These are phyloP conservation scores for Paecilomyces fulvus DNA, from an alignment of 2,329 filamentous ascomycete species.

Conservation along the genomic window DNA sequence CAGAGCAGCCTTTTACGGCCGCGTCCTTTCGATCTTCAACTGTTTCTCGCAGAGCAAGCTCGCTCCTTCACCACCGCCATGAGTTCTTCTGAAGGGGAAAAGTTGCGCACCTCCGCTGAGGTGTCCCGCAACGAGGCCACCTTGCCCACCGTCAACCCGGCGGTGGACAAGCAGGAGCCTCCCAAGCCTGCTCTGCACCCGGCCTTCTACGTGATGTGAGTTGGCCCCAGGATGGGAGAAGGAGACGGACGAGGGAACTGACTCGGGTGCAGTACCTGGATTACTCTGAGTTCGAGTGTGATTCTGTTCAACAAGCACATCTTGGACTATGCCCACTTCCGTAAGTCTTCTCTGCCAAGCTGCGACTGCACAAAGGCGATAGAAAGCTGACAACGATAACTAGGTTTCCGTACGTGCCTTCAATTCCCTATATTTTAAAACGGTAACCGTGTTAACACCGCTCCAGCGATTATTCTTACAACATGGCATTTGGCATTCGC, in stretches of 20 bases:
- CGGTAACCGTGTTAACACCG: constrained; percentile 9
- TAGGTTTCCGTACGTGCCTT: constrained; percentile 39
- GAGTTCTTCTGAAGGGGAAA: constrained; percentile 61
- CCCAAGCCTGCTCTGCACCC: constrained; percentile 63
- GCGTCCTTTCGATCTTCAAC: constrained; percentile 41
- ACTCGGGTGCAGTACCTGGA: constrained; percentile 63
- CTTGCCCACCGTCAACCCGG: constrained; percentile 73
- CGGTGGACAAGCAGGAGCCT: constrained; percentile 60
- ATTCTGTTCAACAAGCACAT: constrained; percentile 99
- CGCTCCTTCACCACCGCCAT: constrained; percentile 38
- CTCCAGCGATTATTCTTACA: constrained; percentile 58
- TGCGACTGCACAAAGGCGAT: not conserved
- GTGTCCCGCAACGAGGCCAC: constrained; percentile 38
- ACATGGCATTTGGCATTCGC: constrained; percentile 95
- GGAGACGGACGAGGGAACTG: constrained; percentile 5
- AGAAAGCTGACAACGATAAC: constrained; percentile 3
- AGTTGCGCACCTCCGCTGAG: constrained; percentile 76
- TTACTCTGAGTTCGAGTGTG: constrained; percentile 81
- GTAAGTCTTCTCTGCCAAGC: constrained; percentile 45
- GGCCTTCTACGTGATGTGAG: constrained; percentile 70
- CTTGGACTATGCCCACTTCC: constrained; percentile 74
- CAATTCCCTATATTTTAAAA: not conserved
- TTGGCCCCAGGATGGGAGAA: not conserved
- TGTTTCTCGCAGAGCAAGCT: constrained; percentile 37
- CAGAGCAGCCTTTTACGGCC: constrained; percentile 35